Conservation (phyloP, 208 protist genomes). For the Tritrichomonas musculus region DNA sequence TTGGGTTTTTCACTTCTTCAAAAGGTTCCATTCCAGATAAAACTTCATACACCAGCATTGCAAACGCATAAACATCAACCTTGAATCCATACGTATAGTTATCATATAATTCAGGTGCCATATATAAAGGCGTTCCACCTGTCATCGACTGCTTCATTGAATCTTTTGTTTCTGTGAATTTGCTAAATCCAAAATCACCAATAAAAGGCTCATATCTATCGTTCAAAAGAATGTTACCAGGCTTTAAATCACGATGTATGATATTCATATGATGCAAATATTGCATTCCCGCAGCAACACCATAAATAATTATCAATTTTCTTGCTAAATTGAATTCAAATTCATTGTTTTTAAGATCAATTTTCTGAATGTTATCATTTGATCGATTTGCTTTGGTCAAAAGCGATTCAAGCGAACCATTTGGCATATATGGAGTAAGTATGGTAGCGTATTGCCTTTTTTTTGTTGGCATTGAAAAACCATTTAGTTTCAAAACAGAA, state of each 20-base stretch:
- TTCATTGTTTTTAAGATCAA: no score
- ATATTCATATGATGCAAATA: background rate
- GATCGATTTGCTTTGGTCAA: no score
- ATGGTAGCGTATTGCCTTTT: no score
- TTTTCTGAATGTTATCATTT: no score
- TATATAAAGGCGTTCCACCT: background rate
- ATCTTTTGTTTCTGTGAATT: background rate
- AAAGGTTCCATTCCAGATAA: background rate
- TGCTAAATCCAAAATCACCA: background rate
- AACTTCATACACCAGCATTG: background rate
- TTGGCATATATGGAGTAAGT: no score
- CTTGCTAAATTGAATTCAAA: background rate
- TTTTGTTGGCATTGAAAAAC: no score
- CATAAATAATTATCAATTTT: background rate
- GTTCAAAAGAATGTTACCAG: background rate
- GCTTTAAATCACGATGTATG: conserved; percentile 11
- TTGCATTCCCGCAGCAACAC: conserved; percentile 2
- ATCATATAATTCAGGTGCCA: conserved; percentile 7
- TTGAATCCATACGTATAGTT: background rate
- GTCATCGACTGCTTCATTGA: background rate
- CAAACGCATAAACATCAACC: background rate
- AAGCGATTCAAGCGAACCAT: no score
- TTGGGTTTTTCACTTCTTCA: background rate
- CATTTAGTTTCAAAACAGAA: no score
- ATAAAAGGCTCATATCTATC: background rate